phyloP scores from a whole-genome alignment of 1,284 basidiomycete genomes.

The Coniferiporia sulphurascens region DNA sequence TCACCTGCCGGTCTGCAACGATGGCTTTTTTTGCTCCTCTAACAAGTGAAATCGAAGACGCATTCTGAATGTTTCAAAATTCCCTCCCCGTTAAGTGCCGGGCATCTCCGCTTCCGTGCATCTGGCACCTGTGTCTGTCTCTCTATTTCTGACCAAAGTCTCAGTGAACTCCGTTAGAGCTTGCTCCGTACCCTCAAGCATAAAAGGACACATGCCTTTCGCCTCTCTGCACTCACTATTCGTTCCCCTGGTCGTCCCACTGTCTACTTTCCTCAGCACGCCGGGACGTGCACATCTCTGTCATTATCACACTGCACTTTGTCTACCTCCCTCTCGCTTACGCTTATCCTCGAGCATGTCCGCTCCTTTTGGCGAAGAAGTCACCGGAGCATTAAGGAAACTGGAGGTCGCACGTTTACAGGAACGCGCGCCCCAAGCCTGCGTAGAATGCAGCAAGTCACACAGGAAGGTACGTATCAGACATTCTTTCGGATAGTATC shows the following conservation, averaged over 20 bases:
- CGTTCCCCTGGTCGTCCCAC: too few relatives aligned
- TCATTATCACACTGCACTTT: too few relatives aligned
- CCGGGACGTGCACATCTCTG: too few relatives aligned
- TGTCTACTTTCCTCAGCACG: too few relatives aligned
- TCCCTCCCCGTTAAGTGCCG: conserved; percentile 1
- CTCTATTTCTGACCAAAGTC: conserved; percentile 6
- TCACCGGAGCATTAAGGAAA: background rate
- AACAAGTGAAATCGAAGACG: conserved; percentile 15
- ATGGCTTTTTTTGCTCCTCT: conserved; percentile 2
- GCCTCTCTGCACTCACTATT: background rate
- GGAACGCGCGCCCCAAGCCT: conserved; percentile 28
- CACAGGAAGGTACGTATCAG: conserved; percentile 28
- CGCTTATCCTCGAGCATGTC: background rate
- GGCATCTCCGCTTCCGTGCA: conserved; percentile 12
- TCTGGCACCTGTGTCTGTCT: conserved; percentile 1
- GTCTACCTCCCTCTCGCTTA: background rate
- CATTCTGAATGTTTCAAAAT: conserved; percentile 9
- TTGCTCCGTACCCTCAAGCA: background rate
- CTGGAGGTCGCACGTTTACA: conserved; percentile 13
- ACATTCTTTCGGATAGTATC: background rate
- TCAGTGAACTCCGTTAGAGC: background rate
- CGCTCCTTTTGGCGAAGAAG: background rate
- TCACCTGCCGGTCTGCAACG: conserved; percentile 16
- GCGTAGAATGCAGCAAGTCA: conserved; percentile 26
- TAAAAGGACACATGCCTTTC: conserved; percentile 12